Conservation (phyloP, 148 eudicot genomes). For the Heliamphora exappendiculata region DNA sequence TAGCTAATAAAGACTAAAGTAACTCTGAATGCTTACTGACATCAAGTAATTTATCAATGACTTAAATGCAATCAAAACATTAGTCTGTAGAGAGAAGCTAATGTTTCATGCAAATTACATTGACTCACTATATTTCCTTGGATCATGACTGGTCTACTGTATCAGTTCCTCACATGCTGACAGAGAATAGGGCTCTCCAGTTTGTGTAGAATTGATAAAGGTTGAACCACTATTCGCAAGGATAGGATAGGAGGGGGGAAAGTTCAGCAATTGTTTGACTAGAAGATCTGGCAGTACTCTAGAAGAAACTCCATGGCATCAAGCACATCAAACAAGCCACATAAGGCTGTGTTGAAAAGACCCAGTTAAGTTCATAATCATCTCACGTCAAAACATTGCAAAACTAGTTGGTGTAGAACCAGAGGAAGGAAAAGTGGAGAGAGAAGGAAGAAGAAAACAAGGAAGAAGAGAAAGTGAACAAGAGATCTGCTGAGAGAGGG, state of each 20-base stretch:
- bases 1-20: not conserved
- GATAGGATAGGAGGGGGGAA: not conserved
- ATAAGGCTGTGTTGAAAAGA: not conserved
- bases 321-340: not conserved
- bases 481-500: too few relatives aligned
- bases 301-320: not conserved
- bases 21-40: not conserved
- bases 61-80: not conserved
- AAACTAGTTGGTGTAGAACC: not conserved
- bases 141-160: not conserved
- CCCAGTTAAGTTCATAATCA: not conserved
- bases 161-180: not conserved
- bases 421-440: too few relatives aligned
- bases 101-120: not conserved
- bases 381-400: not conserved
- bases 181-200: not conserved
- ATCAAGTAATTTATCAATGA: not conserved
- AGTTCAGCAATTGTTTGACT: not conserved
- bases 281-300: not conserved
- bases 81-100: not conserved
- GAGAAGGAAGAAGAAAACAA: too few relatives aligned
- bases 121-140: not conserved
- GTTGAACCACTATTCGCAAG: not conserved
- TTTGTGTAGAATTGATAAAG: not conserved
- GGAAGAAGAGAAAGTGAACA: too few relatives aligned